phyloP scores from a whole-genome alignment of 2,329 filamentous ascomycete species.

The Trichoderma sp. region DNA sequence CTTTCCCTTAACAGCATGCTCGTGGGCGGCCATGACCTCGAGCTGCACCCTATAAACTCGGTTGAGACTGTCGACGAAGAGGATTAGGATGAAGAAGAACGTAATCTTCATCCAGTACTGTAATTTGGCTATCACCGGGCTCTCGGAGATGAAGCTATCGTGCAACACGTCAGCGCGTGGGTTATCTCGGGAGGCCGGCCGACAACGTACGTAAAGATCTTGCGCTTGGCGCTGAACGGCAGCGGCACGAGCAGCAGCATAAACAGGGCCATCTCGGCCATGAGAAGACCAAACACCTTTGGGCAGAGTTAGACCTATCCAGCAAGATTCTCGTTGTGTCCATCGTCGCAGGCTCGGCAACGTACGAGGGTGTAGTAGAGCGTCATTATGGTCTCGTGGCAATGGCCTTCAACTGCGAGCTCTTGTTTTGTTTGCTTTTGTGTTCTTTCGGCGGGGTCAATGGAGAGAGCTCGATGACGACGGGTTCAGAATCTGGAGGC shows the following conservation, averaged over 20 bases:
- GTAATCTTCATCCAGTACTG: conserved; percentile 99
- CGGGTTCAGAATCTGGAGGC: neutral
- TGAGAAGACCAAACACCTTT: conserved; percentile 84
- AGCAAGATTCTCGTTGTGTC: neutral
- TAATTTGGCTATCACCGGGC: conserved; percentile 79
- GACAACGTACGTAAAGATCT: conserved; percentile 70
- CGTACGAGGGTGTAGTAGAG: conserved; percentile 60
- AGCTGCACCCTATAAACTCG: conserved; percentile 96
- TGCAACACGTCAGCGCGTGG: neutral
- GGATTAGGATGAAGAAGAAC: conserved; percentile 97
- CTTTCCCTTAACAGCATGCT: conserved; percentile 52
- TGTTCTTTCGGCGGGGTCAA: conserved; percentile 1
- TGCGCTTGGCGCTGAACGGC: conserved; percentile 82
- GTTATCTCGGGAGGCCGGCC: neutral
- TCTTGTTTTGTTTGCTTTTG: neutral
- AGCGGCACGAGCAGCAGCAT: conserved; percentile 81
- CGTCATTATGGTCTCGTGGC: conserved; percentile 51
- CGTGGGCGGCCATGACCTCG: conserved; percentile 74
- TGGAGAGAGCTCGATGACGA: conserved; percentile 1
- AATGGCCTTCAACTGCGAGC: conserved; percentile 12
- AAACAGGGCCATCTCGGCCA: conserved; percentile 82
- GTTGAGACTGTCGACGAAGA: conserved; percentile 95
- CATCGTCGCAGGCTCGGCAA: conserved; percentile 1
- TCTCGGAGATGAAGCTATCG: conserved; percentile 86
- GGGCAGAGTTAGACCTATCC: conserved; percentile 32